Percentiles rank a stretch among this genome's conserved stretches.
These are phyloP conservation scores for Talaromyces piceae DNA, from an alignment of 2,329 filamentous ascomycete species.

Conservation along the genomic window DNA sequence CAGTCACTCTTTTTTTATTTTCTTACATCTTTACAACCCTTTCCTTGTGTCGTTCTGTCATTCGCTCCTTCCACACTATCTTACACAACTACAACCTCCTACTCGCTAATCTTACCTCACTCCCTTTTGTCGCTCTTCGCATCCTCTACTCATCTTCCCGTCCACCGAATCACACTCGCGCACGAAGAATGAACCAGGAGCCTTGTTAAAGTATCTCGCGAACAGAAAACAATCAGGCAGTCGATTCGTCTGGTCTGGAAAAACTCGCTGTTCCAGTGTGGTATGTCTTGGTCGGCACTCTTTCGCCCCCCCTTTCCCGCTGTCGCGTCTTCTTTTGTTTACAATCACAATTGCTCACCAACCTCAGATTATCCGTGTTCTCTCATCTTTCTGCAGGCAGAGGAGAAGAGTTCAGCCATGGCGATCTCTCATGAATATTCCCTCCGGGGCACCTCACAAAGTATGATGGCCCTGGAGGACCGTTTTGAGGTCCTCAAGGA, in stretches of 20 bases:
- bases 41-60: neutral
- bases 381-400: slow-evolving; percentile 35
- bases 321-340: neutral
- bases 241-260: slow-evolving; percentile 1
- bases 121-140: neutral
- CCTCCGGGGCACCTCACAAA: slow-evolving; percentile 56
- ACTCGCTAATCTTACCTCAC: neutral
- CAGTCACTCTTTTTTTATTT: neutral
- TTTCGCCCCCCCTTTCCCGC: too few relatives aligned
- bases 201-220: slow-evolving; percentile 8
- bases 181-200: slow-evolving; percentile 9
- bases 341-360: neutral
- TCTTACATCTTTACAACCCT: neutral
- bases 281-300: neutral
- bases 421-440: slow-evolving; percentile 67
- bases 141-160: neutral
- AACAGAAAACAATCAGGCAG: slow-evolving; percentile 2
- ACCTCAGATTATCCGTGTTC: slow-evolving; percentile 5
- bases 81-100: neutral
- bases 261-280: neutral
- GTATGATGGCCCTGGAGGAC: slow-evolving; percentile 65
- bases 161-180: neutral
- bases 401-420: slow-evolving; percentile 50
- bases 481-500: slow-evolving; percentile 96
- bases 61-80: neutral